Evolutionary conservation across 371 early-diverging fungal species (phyloP).

Genomic region (Apophysomyces trapeziformis): DNA sequence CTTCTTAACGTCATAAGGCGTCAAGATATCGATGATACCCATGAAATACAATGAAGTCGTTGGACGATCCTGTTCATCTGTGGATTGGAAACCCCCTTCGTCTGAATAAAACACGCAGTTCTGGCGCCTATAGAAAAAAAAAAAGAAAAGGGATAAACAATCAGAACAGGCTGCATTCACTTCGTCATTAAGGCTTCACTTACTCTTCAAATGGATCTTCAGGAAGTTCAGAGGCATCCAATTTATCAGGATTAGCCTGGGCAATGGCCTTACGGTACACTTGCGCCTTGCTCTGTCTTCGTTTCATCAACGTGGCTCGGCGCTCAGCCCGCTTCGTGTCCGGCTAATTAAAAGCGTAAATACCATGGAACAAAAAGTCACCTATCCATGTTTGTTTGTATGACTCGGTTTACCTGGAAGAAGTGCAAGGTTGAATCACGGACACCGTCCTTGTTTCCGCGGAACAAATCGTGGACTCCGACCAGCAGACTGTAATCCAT

Average conservation of each 20-base stretch:
- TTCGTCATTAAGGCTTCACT: constrained; percentile 7
- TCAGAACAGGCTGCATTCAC: neutral
- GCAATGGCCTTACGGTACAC: constrained; percentile 75
- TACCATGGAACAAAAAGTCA: too few species aligned
- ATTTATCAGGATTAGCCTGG: constrained; percentile 71
- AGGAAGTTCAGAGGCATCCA: constrained; percentile 61
- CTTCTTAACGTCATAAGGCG: constrained; percentile 92
- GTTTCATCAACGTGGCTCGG: constrained; percentile 42
- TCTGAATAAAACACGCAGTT: constrained; percentile 88
- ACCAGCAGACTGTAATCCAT: constrained; percentile 92
- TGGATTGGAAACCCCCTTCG: constrained; percentile 89
- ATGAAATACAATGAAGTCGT: constrained; percentile 85
- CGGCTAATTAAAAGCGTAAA: constrained; percentile 25
- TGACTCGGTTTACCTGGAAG: constrained; percentile 50
- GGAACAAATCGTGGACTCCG: constrained; percentile 86
- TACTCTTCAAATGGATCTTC: constrained; percentile 52
- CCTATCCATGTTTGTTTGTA: too few species aligned
- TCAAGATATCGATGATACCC: constrained; percentile 97
- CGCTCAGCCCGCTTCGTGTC: constrained; percentile 59
- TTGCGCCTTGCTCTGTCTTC: constrained; percentile 68
- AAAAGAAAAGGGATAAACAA: neutral
- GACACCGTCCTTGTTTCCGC: constrained; percentile 88
- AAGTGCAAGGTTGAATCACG: constrained; percentile 87
- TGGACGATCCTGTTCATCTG: constrained; percentile 74
- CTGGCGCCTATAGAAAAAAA: constrained; percentile 49